Percentiles rank a stretch among this genome's conserved stretches.
Conservation (phyloP, 345 rosid genomes). For the Pseudoturritis turrita region DNA sequence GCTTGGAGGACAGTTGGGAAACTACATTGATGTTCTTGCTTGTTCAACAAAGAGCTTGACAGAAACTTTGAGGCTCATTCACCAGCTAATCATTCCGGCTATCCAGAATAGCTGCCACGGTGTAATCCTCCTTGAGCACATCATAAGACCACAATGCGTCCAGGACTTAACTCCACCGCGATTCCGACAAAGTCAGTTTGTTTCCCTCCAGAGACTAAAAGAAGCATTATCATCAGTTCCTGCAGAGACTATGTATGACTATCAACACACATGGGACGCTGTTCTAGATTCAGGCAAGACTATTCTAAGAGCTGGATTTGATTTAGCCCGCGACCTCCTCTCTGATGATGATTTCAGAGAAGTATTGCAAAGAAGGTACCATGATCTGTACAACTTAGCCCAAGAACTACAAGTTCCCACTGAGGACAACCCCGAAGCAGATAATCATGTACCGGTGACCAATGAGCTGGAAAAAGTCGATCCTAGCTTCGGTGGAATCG, state of each 20-base stretch:
- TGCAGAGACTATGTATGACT: conserved; percentile 88
- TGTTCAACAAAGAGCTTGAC: conserved; percentile 89
- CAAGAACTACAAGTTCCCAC: conserved; percentile 72
- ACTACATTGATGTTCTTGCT: conserved; percentile 82
- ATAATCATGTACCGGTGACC: conserved; percentile 38
- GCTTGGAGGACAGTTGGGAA: conserved; percentile 86
- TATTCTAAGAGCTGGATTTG: conserved; percentile 62
- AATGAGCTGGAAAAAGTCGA: conserved; percentile 60
- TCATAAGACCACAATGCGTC: conserved; percentile 84
- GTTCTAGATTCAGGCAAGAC: conserved; percentile 64
- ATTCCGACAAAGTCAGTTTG: conserved; percentile 64
- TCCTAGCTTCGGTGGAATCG: conserved; percentile 83
- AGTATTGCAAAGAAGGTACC: conserved; percentile 79
- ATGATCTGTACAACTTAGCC: conserved; percentile 79
- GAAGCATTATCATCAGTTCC: conserved; percentile 82
- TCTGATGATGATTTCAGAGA: conserved; percentile 94
- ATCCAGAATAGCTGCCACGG: conserved; percentile 83
- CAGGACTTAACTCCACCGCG: conserved; percentile 67
- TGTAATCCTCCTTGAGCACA: conserved; percentile 65
- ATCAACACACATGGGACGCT: conserved; percentile 87
- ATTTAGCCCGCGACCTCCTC: conserved; percentile 81
- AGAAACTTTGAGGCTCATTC: conserved; percentile 69
- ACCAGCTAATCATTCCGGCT: conserved; percentile 76
- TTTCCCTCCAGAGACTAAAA: conserved; percentile 64
- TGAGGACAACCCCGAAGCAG: conserved; percentile 34